Evolutionary conservation across 371 early-diverging fungal genomes (phyloP).

Genomic region (Zychaea mexicana): DNA sequence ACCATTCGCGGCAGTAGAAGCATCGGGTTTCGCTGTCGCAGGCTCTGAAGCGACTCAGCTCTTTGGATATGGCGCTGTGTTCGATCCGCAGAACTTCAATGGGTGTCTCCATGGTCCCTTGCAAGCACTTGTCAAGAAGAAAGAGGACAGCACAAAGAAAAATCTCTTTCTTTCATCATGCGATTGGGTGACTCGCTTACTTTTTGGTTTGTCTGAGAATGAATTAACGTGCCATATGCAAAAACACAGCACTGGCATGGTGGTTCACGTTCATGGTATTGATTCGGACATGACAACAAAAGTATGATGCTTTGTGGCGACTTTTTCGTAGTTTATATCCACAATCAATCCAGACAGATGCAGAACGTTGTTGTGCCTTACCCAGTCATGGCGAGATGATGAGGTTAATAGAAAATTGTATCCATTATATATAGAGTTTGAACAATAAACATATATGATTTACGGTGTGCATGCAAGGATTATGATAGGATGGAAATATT

Average conservation of each 20-base stretch:
- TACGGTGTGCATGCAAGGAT: not conserved
- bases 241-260: no score
- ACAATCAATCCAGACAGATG: no score
- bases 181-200: not conserved
- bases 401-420: no score
- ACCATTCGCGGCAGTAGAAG: constrained; percentile 87
- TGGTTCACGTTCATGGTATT: no score
- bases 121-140: not conserved
- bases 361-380: no score
- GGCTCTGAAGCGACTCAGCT: constrained; percentile 71
- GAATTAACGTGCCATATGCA: not conserved
- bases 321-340: no score
- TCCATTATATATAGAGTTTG: no score
- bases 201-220: not conserved
- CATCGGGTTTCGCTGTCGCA: constrained; percentile 75
- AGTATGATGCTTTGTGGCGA: no score
- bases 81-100: constrained; percentile 47
- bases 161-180: not conserved
- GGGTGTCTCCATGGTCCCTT: constrained; percentile 34
- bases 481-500: not conserved
- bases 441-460: no score
- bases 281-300: no score
- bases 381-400: no score
- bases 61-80: constrained; percentile 65
- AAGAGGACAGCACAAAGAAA: not conserved